Base-by-base conservation (phyloP, 257 asterid genomes). In the Solanum pennellii region DNA sequence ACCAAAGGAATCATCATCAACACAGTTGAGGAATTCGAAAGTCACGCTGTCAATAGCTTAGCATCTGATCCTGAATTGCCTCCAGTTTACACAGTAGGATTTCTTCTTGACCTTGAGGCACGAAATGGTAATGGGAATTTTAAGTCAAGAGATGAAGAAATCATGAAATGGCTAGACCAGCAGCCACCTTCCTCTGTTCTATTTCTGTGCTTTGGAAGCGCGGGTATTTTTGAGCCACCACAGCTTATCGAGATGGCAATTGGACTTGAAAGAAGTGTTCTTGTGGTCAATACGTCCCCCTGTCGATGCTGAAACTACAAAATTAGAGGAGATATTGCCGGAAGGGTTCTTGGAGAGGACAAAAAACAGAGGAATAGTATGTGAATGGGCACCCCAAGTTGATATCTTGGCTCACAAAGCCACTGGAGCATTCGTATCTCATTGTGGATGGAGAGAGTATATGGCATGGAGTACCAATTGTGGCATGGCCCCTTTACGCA, bases 1-100 rank as follows among this genome's bases (percentile, higher is more conserved):
- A 62, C 88, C 5, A 85, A 85, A 47, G 91, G 87, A 82, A 77
- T 85, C 7, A 23, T 89, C 8, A 25, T 89, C 18, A 87, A 89
- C 20, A 89, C 88, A 15, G 88, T 89, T 0, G 14, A 21, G 9
- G 90, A 87, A 31, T 42, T 89, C 2, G 89, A 89, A 84, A 35
- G 88, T 4, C 33, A 89, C 33, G 88, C 88, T 2, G 42, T 87
- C 7, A 10, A 83, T 37, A 75, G 76, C 39, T 73, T 89, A 59
- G 80, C 5, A 59, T 59, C 83, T 5, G 33, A 37, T 25, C 59
- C 27, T 42, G 59, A 56, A 4, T 8, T 88, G 5, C 90, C 88
- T 23, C 88, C 72, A 8, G 15, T 88, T 15, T 88, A 85, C 68
- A 21, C 88, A 0, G 88, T 68, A 9, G 90, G 90, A 14, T 87